phyloP scores from a whole-genome alignment of 805 yeast species.

The Candida sakaeoensis region DNA sequence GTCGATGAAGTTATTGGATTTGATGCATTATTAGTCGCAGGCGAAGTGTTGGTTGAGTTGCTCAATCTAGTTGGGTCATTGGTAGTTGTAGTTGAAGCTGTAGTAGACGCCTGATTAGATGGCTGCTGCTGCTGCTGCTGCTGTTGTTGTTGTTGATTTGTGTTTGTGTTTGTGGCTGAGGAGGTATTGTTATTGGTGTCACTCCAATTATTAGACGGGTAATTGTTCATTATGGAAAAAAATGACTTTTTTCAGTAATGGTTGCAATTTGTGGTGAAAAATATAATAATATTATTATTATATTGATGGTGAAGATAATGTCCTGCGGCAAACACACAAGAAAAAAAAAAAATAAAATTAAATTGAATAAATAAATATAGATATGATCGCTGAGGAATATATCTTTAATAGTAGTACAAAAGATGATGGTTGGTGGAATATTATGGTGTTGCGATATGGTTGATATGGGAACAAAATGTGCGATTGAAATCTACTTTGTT shows the following conservation, averaged over 20 bases:
- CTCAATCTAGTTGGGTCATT: too few relatives aligned
- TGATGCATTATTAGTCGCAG: background rate
- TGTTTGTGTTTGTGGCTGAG: background rate
- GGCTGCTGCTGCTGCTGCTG: too few relatives aligned
- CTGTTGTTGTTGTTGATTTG: background rate
- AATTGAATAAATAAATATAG: too few relatives aligned
- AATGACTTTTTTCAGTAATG: too few relatives aligned
- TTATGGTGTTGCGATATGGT: too few relatives aligned
- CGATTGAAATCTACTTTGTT: too few relatives aligned
- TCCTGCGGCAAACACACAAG: background rate
- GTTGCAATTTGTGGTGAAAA: background rate
- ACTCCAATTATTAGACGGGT: constrained; percentile 4
- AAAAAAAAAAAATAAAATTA: background rate
- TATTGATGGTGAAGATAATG: too few relatives aligned
- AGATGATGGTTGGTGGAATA: too few relatives aligned
- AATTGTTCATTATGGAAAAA: constrained; percentile 6
- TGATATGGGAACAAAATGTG: too few relatives aligned
- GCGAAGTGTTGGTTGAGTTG: background rate
- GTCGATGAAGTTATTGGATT: background rate
- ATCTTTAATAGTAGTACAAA: too few relatives aligned
- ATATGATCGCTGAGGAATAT: too few relatives aligned
- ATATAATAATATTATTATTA: too few relatives aligned
- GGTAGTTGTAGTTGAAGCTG: constrained; percentile 2
- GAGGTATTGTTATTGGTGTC: background rate
- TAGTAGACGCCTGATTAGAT: background rate